Evolutionary conservation across 2,329 filamentous ascomycete genomes (phyloP).

Genomic region (Sarocladiaceae sp.): DNA sequence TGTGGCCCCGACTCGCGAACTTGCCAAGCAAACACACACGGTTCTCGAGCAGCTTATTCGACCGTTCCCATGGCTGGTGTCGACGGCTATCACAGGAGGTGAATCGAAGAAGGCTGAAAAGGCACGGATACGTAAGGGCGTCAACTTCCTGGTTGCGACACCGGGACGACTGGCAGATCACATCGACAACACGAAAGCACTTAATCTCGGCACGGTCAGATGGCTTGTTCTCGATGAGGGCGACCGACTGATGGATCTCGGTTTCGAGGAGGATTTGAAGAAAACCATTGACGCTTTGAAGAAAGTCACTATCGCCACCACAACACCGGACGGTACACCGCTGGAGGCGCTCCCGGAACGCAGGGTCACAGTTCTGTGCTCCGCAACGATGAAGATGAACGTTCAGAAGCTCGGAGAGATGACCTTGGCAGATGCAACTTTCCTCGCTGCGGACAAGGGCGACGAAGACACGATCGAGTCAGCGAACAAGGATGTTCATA

Average conservation of each 20-base stretch:
- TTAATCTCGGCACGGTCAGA: conserved; percentile 81
- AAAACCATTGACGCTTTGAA: conserved; percentile 78
- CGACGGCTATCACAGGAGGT: conserved; percentile 70
- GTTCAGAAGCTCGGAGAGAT: conserved; percentile 92
- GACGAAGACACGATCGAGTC: conserved; percentile 39
- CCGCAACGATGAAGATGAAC: conserved; percentile 96
- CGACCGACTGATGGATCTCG: conserved; percentile 96
- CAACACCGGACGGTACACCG: conserved; percentile 50
- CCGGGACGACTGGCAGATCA: conserved; percentile 89
- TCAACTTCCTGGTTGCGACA: conserved; percentile 94
- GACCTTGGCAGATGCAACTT: conserved; percentile 85
- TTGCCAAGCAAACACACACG: conserved; percentile 87
- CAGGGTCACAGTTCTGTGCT: conserved; percentile 84
- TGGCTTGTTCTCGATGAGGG: conserved; percentile 96
- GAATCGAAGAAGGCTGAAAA: conserved; percentile 78
- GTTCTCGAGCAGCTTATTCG: conserved; percentile 80
- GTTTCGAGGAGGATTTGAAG: conserved; percentile 90
- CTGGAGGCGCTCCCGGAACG: conserved; percentile 64
- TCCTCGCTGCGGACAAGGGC: conserved; percentile 64
- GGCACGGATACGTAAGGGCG: conserved; percentile 82
- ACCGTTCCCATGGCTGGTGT: conserved; percentile 91
- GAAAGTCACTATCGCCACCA: conserved; percentile 51
- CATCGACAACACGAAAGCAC: conserved; percentile 80
- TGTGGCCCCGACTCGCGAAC: conserved; percentile 86
- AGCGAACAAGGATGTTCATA: conserved; percentile 31